Percentiles rank a stretch among this genome's conserved stretches.
Conservation (phyloP, 345 rosid genomes). For the Citrus mangshanensis region DNA sequence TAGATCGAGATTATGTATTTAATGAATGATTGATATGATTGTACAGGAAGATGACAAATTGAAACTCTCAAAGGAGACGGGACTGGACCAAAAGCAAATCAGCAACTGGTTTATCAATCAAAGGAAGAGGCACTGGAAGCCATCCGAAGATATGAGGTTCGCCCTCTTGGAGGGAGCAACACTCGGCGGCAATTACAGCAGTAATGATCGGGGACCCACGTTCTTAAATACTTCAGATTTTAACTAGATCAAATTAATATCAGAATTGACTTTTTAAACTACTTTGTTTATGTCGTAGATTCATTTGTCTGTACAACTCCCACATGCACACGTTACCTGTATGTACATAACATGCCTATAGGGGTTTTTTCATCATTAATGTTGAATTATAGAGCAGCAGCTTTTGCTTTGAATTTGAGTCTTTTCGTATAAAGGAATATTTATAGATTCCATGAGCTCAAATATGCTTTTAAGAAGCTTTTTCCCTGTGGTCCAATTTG, state of each 20-base stretch:
- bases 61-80: conserved; percentile 47
- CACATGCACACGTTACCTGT: background rate
- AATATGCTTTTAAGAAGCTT: background rate
- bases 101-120: conserved; percentile 82
- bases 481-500: background rate
- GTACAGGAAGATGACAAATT: conserved; percentile 59
- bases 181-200: background rate
- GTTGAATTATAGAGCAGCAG: background rate
- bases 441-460: background rate
- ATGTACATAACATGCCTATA: background rate
- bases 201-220: background rate
- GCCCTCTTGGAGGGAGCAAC: conserved; percentile 40
- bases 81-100: conserved; percentile 69
- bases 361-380: background rate
- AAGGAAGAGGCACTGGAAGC: conserved; percentile 78
- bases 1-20: too few relatives aligned
- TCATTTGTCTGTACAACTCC: background rate
- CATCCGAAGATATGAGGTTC: conserved; percentile 55
- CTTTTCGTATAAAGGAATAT: background rate
- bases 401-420: background rate
- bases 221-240: conserved; percentile 18
- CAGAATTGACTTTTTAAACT: background rate
- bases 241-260: background rate
- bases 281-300: background rate
- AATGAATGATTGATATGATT: background rate